A percentile compares a stretch with the other conserved stretches of the same genome.
Evolutionary conservation across 352 stramenopile species (phyloP).

Genomic region (Halophytophthora polymorphica): DNA sequence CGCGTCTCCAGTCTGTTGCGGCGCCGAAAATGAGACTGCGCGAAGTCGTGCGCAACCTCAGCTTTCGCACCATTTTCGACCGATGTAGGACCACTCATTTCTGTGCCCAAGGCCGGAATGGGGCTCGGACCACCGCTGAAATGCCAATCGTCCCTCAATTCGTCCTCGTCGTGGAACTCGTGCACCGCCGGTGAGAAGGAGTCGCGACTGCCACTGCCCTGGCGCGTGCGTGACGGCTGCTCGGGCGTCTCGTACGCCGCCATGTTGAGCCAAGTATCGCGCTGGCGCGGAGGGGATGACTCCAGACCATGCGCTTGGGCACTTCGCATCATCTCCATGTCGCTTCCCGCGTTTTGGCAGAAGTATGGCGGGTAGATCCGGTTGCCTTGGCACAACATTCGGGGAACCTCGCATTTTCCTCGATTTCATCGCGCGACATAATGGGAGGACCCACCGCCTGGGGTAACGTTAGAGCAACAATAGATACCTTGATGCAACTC

Average conservation of each 20-base stretch:
- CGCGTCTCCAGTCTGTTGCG: slow-evolving; percentile 63
- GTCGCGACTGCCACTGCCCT: no score
- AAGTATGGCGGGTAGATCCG: not conserved
- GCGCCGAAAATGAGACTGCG: slow-evolving; percentile 39
- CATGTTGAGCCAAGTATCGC: slow-evolving; percentile 11
- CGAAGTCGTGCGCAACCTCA: slow-evolving; percentile 10
- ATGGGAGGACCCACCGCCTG: not conserved
- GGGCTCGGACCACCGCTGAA: slow-evolving; percentile 1
- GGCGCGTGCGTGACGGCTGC: not conserved
- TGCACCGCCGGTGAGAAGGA: no score
- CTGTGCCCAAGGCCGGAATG: not conserved
- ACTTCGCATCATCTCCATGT: no score
- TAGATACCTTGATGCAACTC: no score
- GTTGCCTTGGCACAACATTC: not conserved
- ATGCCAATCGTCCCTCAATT: not conserved
- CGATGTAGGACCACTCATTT: not conserved
- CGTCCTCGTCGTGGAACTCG: not conserved
- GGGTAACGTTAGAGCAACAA: no score
- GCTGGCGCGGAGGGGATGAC: not conserved
- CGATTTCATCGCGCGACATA: not conserved
- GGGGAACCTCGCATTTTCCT: not conserved
- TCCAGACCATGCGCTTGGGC: no score
- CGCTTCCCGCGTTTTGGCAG: no score
- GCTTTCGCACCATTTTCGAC: no score
- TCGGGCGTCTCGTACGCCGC: slow-evolving; percentile 29